Base-by-base conservation (phyloP, 768 basidiomycete genomes). In the Collybia nuda region DNA sequence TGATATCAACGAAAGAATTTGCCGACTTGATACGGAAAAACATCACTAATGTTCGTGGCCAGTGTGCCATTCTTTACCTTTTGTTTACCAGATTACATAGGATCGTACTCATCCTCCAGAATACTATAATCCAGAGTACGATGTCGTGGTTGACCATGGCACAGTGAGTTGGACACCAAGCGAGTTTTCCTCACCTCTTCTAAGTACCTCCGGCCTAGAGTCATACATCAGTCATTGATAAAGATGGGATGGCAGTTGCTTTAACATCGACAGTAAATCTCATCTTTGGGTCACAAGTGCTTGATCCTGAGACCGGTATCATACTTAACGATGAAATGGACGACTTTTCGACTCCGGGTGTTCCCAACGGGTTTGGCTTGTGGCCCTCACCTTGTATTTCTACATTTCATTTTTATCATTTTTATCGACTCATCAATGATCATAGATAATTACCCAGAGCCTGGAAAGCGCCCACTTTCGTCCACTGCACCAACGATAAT, bases 311-410 rank as follows among this genome's bases (percentile, higher is more conserved):
- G 45, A 97, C 94, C 0, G 95, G 96, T 0, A 77, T 98, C 23
- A 79, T 98, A 44, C 68, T 98, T 37, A 98, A 98, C 60, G 84
- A 98, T 60, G 91, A 96, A 80, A 90, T 93, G 89, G 91, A 93
- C 55, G 96, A 98, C 66, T 98, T 98, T 65, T 89, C 93, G 9
- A 85, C 74, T 0, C 95, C 94, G 1, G 93, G 89, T 2, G 66
- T 68, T n/a, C 80, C 91, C 5, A 96, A 97, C 58, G 82, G 75
- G 2, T 96, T 93, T 61, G 93, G 90, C 0, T 69, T 95, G 41
- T 83, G 72, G 70, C 87, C 93, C 15, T 91, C 88, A 14, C 90
- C 89, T 5, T 92, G 90, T 88, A 64, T 50, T 80, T 64, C 18
- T 14, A 47, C n/a, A 35, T 41, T 17, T n/a, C 15, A 9, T 23